These are phyloP conservation scores for Apiotrichum porosum DNA, from an alignment of 1,284 basidiomycete genomes.

Conservation along the genomic window DNA sequence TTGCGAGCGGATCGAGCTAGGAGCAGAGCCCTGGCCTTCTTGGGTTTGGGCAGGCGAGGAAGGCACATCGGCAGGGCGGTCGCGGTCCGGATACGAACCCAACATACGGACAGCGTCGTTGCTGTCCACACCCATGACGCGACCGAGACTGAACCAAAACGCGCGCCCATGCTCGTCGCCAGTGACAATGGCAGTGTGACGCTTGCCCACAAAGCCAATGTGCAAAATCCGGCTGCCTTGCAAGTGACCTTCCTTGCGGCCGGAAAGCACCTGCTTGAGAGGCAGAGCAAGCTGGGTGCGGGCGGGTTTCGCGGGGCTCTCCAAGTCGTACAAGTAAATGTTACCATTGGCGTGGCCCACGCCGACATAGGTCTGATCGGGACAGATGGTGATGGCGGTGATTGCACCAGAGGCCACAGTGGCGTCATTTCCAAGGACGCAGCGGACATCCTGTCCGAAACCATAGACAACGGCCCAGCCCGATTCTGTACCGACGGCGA, in stretches of 20 bases:
- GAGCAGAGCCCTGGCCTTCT: not conserved
- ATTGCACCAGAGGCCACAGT: slow-evolving; percentile 67
- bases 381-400: slow-evolving; percentile 82
- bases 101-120: slow-evolving; percentile 90
- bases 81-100: slow-evolving; percentile 75
- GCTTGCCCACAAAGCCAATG: slow-evolving; percentile 83
- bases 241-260: slow-evolving; percentile 89
- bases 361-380: slow-evolving; percentile 89
- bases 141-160: slow-evolving; percentile 93
- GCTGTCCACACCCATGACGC: slow-evolving; percentile 90
- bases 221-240: slow-evolving; percentile 76
- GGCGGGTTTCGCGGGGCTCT: slow-evolving; percentile 55
- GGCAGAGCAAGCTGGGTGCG: slow-evolving; percentile 35
- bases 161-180: slow-evolving; percentile 87
- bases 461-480: slow-evolving; percentile 82
- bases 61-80: not conserved
- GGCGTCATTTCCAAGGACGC: slow-evolving; percentile 65
- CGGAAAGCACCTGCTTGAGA: slow-evolving; percentile 58
- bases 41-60: not conserved
- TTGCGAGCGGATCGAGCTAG: slow-evolving; percentile 33
- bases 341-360: slow-evolving; percentile 82
- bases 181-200: slow-evolving; percentile 89
- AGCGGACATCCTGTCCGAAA: slow-evolving; percentile 78
- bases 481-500: slow-evolving; percentile 79
- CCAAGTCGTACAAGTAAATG: slow-evolving; percentile 81